These are phyloP conservation scores for Dorcoceras hygrometricum DNA, from an alignment of 257 asterid genomes.

Conservation along the genomic window DNA sequence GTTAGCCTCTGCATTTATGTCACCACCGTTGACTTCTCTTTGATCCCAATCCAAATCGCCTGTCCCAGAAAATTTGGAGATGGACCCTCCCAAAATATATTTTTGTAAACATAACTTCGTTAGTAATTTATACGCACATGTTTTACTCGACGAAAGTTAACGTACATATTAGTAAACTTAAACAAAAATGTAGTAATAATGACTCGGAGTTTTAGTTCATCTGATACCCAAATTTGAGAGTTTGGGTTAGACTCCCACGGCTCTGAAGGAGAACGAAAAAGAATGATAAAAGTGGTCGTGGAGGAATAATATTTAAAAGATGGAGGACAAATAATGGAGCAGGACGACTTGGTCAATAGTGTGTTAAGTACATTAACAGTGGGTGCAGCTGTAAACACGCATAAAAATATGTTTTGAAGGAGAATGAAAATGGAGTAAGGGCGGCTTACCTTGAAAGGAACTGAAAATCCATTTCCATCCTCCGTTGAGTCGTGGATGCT, in stretches of 20 bases:
- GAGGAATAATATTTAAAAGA: not conserved
- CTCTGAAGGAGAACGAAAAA: not conserved
- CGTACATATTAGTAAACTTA: too few relatives aligned
- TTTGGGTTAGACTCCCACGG: too few relatives aligned
- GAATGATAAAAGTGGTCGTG: not conserved
- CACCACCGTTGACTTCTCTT: constrained; percentile 34
- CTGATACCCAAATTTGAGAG: not conserved
- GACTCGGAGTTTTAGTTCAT: constrained; percentile 11
- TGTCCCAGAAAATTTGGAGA: too few relatives aligned
- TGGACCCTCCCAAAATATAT: too few relatives aligned
- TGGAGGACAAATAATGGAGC: constrained; percentile 17
- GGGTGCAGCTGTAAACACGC: constrained; percentile 12
- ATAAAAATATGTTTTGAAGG: not conserved
- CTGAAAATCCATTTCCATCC: constrained; percentile 15
- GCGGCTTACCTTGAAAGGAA: constrained; percentile 8
- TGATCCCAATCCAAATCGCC: not conserved
- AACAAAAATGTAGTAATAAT: too few relatives aligned
- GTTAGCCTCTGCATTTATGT: constrained; percentile 27
- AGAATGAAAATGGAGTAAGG: constrained; percentile 14
- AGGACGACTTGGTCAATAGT: constrained; percentile 19
- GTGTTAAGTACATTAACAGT: constrained; percentile 7
- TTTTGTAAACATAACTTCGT: too few relatives aligned
- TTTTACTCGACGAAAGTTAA: too few relatives aligned
- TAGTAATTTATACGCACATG: too few relatives aligned
- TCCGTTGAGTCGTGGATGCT: constrained; percentile 21